Percentiles rank a stretch among this genome's conserved stretches.
Conservation (phyloP, 2,329 filamentous ascomycete genomes). For the Aspergillus costaricaensis region DNA sequence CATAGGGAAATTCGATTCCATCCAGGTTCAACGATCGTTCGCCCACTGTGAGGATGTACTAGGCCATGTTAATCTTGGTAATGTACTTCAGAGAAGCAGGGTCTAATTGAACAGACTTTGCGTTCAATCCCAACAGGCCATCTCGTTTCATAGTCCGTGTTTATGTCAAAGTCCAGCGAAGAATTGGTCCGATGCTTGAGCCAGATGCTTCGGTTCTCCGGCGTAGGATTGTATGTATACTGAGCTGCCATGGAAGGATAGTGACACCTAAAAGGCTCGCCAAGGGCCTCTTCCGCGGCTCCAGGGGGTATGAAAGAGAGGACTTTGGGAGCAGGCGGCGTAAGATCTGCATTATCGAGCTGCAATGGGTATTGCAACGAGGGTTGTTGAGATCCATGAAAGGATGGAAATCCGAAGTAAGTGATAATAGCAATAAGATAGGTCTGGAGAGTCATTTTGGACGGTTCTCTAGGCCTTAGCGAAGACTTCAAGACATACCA, state of each 20-base stretch:
- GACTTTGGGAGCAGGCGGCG: background rate
- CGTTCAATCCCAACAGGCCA: background rate
- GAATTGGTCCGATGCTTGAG: background rate
- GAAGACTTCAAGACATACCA: background rate
- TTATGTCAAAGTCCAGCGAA: background rate
- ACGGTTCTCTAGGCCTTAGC: background rate
- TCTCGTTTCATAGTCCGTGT: slow-evolving; percentile 1
- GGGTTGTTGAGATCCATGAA: background rate
- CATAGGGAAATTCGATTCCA: background rate
- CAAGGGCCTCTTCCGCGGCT: background rate
- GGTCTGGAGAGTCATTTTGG: slow-evolving; percentile 9
- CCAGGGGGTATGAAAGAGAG: slow-evolving; percentile 2
- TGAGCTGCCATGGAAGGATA: slow-evolving; percentile 5
- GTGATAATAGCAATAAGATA: slow-evolving; percentile 6
- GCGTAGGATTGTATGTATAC: background rate
- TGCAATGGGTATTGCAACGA: background rate
- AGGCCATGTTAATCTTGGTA: background rate
- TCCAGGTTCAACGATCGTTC: background rate
- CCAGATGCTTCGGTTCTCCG: background rate
- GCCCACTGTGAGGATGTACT: slow-evolving; percentile 5
- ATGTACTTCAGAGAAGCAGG: too few relatives aligned
- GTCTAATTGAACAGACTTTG: background rate
- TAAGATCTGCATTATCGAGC: too few relatives aligned
- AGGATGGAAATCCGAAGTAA: slow-evolving; percentile 1
- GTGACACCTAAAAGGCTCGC: background rate